Conservation (phyloP, 1,284 basidiomycete genomes). For the Cryptococcus deneoformans region DNA sequence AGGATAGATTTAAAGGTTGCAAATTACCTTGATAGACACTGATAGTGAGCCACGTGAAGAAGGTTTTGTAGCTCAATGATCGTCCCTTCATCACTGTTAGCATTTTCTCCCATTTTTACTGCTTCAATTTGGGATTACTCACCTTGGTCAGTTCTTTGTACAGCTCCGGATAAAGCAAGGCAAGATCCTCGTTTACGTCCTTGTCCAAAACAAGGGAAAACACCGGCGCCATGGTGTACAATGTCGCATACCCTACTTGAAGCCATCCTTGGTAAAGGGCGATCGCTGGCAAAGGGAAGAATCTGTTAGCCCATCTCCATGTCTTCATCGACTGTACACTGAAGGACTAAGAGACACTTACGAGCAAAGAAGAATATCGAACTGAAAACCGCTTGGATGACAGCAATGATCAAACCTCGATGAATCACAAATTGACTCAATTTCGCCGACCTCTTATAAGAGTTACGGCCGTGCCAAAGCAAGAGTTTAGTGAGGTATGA, state of each 20-base stretch:
- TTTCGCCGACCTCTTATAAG: conserved; percentile 96
- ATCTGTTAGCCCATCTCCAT: background rate
- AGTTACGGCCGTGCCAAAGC: conserved; percentile 85
- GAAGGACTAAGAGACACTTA: conserved; percentile 20
- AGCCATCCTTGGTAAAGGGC: conserved; percentile 98
- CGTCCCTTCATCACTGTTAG: conserved; percentile 62
- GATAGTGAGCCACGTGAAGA: conserved; percentile 98
- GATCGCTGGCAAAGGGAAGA: conserved; percentile 57
- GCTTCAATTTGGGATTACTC: conserved; percentile 14
- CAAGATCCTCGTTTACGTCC: conserved; percentile 94
- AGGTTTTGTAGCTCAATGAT: conserved; percentile 90
- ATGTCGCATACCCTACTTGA: conserved; percentile 95
- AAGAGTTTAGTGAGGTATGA: conserved; percentile 91
- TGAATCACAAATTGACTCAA: conserved; percentile 99
- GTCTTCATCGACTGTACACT: background rate
- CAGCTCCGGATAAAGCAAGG: conserved; percentile 92
- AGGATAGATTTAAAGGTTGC: background rate
- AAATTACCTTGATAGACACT: conserved; percentile 87
- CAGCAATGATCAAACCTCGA: conserved; percentile 93
- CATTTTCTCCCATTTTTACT: background rate
- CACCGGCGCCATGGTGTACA: conserved; percentile 98
- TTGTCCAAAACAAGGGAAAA: conserved; percentile 95
- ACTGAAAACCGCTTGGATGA: conserved; percentile 97
- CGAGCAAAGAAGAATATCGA: conserved; percentile 98
- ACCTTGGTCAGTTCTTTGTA: conserved; percentile 98